Evolutionary conservation across 2,329 filamentous ascomycete species (phyloP).

Genomic region (Sporothrix phasma): DNA sequence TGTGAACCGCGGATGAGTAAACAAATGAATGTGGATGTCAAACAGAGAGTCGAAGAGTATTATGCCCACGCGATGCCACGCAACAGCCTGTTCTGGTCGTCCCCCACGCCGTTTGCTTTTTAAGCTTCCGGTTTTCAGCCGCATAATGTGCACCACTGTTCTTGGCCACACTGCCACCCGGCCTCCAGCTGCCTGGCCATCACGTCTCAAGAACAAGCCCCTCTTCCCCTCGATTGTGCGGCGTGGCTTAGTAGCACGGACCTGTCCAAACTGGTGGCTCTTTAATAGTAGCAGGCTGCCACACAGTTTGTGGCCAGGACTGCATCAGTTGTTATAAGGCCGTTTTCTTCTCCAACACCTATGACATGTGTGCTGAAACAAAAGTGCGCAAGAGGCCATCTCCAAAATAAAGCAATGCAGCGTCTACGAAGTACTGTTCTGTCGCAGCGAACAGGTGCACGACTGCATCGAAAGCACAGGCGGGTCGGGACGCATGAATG

Average conservation of each 20-base stretch:
- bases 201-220: background rate
- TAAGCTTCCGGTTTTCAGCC: background rate
- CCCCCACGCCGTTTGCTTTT: background rate
- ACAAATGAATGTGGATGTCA: no score
- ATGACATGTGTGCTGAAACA: background rate
- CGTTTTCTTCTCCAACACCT: background rate
- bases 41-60: no score
- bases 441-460: no score
- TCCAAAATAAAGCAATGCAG: no score
- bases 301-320: background rate
- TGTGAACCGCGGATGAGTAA: background rate
- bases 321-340: no score
- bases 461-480: no score
- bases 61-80: no score
- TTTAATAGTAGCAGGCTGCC: background rate
- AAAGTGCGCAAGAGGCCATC: background rate
- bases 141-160: background rate
- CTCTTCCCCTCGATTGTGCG: background rate
- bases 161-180: background rate
- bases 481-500: background rate
- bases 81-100: no score
- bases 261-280: background rate
- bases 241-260: conserved; percentile 5
- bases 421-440: no score
- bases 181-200: background rate